These are phyloP conservation scores for Arthrobotrys megalospora DNA, from an alignment of 2,329 filamentous ascomycete genomes.

Conservation along the genomic window DNA sequence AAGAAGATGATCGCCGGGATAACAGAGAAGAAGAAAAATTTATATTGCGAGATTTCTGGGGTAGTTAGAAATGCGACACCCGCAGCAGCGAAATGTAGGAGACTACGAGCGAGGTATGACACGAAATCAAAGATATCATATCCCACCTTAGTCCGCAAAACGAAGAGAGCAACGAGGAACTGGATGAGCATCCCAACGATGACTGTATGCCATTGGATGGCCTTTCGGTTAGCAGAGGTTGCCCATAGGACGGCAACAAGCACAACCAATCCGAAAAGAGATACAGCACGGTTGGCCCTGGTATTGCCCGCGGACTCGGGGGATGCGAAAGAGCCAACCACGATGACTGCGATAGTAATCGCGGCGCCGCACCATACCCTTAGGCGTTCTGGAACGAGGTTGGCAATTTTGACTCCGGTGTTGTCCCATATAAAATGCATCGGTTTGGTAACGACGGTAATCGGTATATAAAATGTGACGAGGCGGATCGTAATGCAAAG, in stretches of 20 bases:
- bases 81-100: conserved; percentile 81
- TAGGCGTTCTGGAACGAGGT: conserved; percentile 77
- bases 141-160: conserved; percentile 83
- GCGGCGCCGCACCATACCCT: conserved; percentile 76
- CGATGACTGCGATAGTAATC: conserved; percentile 78
- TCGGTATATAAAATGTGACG: conserved; percentile 80
- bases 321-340: conserved; percentile 83
- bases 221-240: conserved; percentile 79
- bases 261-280: conserved; percentile 82
- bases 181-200: conserved; percentile 90
- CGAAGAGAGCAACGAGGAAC: conserved; percentile 90
- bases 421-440: conserved; percentile 78
- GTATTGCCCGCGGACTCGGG: conserved; percentile 82
- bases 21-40: conserved; percentile 82
- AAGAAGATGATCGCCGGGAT: conserved; percentile 97
- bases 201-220: conserved; percentile 81
- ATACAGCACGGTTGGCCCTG: conserved; percentile 83
- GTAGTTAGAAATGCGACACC: conserved; percentile 82
- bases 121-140: conserved; percentile 95
- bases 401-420: conserved; percentile 74
- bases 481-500: conserved; percentile 81
- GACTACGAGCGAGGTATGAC: conserved; percentile 78
- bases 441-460: conserved; percentile 76
- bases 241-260: conserved; percentile 78
- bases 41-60: conserved; percentile 67